Base-by-base conservation (phyloP, 345 rosid species). In the Sonneratia caseolaris region DNA sequence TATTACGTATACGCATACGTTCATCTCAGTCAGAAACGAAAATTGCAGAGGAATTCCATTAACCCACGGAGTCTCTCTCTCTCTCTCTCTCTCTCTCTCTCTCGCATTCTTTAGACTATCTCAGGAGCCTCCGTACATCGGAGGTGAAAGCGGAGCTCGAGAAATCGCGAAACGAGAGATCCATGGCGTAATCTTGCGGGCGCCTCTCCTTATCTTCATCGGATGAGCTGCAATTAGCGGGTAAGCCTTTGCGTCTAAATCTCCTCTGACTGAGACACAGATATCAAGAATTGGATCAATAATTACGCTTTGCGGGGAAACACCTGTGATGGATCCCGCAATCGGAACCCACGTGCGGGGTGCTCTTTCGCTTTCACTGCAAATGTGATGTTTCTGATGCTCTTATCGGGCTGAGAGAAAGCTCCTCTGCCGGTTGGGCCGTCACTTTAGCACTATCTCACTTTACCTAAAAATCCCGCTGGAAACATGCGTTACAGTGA, bases 391-490 rank as follows among this genome's bases (percentile, higher is more conserved):
- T 69, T 13, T 22, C n/a, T 70, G 68, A 49, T 27, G 32, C 32
- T 27, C 32, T 27, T 27, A 27, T 27, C 32, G 32, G 32, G 32
- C 32, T 27, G 32, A 27, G 1, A 1, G 32, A 27, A 27, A 27
- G 49, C 74, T 78, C 16, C n/a, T 66, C 1, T 48, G 37, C 47
- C n/a, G 82, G 86, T 78, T 89, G 80, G 71, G 84, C 73, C 79
- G 84, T 89, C 91, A 78, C 80, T 79, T 37, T 64, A 43, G 53
- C 70, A 37, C 80, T 45, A 76, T 78, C 49, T 57, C 76, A 72
- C 73, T 79, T 80, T 81, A 85, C 85, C 89, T 77, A 82, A 84
- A 74, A 72, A 45, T 64, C 72, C 53, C 69, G 43, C 65, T 61
- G 10, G 64, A 32, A 24, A 9, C 32, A 22, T 73, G 57, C 37